Conservation (phyloP, 176 grass and related monocot species). For the Rhipidocladum racemiflorum region DNA sequence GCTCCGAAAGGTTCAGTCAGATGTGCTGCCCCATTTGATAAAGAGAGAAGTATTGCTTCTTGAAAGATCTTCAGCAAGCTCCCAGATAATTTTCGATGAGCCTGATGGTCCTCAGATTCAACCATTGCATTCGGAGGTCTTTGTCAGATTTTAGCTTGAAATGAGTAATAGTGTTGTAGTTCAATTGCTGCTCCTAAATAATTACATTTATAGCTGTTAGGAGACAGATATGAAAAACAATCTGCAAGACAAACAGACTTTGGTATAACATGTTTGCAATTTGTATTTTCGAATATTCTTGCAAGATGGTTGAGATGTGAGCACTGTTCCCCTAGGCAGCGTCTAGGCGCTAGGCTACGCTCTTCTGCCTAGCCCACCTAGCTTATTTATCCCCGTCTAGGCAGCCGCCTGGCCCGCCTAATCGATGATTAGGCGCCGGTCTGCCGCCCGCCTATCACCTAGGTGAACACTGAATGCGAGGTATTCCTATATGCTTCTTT, state of each 20-base stretch:
- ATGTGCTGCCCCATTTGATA: constrained; percentile 35
- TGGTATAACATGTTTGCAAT: constrained; percentile 25
- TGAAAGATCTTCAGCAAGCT: constrained; percentile 52
- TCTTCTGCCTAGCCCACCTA: too few relatives aligned
- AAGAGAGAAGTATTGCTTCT: constrained; percentile 39
- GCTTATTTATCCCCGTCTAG: too few relatives aligned
- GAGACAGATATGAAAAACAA: constrained; percentile 29
- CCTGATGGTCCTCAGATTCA: constrained; percentile 42
- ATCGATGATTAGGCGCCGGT: too few relatives aligned
- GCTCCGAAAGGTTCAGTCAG: constrained; percentile 35
- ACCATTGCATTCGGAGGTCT: constrained; percentile 72
- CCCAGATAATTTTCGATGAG: constrained; percentile 55
- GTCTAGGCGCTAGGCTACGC: too few relatives aligned
- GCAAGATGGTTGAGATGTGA: constrained; percentile 18
- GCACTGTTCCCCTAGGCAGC: background rate
- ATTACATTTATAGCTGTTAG: constrained; percentile 39
- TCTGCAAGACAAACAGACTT: constrained; percentile 33
- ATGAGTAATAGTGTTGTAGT: constrained; percentile 34
- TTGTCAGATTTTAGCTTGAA: constrained; percentile 70
- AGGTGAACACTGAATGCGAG: too few relatives aligned
- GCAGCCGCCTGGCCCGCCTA: too few relatives aligned
- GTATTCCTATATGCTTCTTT: constrained; percentile 8
- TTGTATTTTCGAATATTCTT: constrained; percentile 28
- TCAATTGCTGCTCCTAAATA: constrained; percentile 25
- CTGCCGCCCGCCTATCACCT: too few relatives aligned